These are phyloP conservation scores for Tulasnella sp. DNA, from an alignment of 768 basidiomycete genomes.

Conservation along the genomic window DNA sequence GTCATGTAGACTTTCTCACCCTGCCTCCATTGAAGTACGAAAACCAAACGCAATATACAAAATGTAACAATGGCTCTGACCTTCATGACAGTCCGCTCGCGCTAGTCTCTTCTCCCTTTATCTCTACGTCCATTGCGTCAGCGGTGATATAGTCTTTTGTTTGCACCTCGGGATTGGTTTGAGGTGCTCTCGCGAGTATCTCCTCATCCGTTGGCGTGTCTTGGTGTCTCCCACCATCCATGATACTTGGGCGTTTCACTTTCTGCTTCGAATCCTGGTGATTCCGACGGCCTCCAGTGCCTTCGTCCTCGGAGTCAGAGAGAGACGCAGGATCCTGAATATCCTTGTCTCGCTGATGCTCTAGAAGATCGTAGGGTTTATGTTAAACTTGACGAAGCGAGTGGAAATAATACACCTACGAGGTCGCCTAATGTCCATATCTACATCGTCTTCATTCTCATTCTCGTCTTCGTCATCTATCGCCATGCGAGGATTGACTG, in stretches of 20 bases:
- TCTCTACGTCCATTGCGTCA: conserved; percentile 1
- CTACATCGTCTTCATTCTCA: conserved; percentile 72
- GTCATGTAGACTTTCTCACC: no score
- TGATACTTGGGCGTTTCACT: conserved; percentile 5
- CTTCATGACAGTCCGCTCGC: no score
- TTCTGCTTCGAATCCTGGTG: conserved; percentile 1
- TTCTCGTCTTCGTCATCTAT: conserved; percentile 70
- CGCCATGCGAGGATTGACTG: no score
- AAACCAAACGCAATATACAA: no score
- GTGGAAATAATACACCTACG: conserved; percentile 27
- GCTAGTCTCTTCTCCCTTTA: no score
- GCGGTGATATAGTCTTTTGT: neutral
- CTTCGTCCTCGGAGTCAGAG: conserved; percentile 97
- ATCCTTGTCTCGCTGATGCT: conserved; percentile 65
- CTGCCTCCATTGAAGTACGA: no score
- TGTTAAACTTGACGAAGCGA: neutral
- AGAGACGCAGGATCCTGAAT: conserved; percentile 80
- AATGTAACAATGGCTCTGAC: no score
- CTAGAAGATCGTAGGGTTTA: conserved; percentile 20
- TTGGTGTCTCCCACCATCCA: conserved; percentile 11
- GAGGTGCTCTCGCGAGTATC: neutral
- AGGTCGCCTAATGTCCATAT: conserved; percentile 66
- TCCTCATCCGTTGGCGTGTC: conserved; percentile 1
- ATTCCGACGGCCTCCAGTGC: conserved; percentile 72
- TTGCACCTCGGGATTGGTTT: neutral